These are phyloP conservation scores for Nicotiana otophora DNA, from an alignment of 257 asterid species.

Conservation along the genomic window DNA sequence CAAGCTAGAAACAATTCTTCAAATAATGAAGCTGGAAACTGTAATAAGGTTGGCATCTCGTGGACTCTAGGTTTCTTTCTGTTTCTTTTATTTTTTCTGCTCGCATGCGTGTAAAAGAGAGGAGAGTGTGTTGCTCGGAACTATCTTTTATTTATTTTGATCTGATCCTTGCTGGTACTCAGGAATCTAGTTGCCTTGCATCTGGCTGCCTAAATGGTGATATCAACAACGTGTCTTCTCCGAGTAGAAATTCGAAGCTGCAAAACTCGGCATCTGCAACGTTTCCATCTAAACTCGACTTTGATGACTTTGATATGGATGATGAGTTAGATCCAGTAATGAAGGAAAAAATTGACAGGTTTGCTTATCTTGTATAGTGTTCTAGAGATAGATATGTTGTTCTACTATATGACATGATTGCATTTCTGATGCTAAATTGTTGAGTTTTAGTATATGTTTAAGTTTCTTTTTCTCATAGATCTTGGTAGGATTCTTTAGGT, in stretches of 20 bases:
- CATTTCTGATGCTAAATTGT: neutral
- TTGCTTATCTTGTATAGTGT: neutral
- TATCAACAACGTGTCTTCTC: slow-evolving; percentile 17
- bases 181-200: slow-evolving; percentile 24
- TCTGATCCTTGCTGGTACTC: neutral
- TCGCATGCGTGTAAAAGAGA: neutral
- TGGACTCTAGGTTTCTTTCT: neutral
- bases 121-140: neutral
- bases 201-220: slow-evolving; percentile 18
- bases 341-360: slow-evolving; percentile 49
- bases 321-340: slow-evolving; percentile 46
- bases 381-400: neutral
- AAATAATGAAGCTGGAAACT: slow-evolving; percentile 22
- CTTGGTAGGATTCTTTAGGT: neutral
- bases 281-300: slow-evolving; percentile 29
- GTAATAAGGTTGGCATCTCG: slow-evolving; percentile 18
- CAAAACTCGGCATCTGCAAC: slow-evolving; percentile 21
- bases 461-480: neutral
- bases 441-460: neutral
- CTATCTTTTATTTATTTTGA: slow-evolving; percentile 1
- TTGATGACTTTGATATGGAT: slow-evolving; percentile 36
- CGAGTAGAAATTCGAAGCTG: slow-evolving; percentile 19
- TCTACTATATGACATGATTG: neutral
- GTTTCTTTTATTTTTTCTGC: neutral
- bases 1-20: slow-evolving; percentile 12